These are phyloP conservation scores for Taiozyma sp. DNA, from an alignment of 1,139 yeast species.

Conservation along the genomic window DNA sequence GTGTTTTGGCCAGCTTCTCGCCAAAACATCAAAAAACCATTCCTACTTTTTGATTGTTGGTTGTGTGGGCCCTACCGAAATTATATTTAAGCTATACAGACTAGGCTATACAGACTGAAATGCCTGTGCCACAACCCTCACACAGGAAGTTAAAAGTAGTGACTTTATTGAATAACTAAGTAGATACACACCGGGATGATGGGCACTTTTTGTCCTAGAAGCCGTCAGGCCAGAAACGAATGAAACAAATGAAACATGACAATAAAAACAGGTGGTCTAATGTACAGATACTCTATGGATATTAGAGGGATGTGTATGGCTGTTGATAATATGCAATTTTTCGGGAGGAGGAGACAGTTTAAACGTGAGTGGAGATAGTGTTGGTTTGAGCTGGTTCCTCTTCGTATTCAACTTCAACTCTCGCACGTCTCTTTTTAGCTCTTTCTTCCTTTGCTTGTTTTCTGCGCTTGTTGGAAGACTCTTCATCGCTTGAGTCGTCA, in stretches of 20 bases:
- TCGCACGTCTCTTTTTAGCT: conserved; percentile 57
- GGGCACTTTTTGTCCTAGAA: not conserved
- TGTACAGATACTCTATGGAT: not conserved
- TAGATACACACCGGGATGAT: not conserved
- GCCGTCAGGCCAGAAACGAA: not conserved
- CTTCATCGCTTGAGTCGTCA: conserved; percentile 34
- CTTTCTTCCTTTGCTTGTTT: conserved; percentile 32
- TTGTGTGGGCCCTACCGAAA: not conserved
- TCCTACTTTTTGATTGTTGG: not conserved
- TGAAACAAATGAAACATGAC: not conserved
- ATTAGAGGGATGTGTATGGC: not conserved
- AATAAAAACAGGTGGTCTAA: not conserved
- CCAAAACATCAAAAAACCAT: not conserved
- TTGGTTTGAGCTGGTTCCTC: conserved; percentile 44
- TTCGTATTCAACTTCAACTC: conserved; percentile 81
- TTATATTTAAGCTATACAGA: not conserved
- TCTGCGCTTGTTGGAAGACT: conserved; percentile 36
- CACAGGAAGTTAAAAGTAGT: not conserved
- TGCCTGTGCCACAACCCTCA: not conserved
- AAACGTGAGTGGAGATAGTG: conserved; percentile 11
- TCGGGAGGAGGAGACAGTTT: not conserved
- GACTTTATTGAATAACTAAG: not conserved
- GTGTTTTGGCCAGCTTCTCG: not conserved
- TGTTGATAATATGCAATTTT: not conserved
- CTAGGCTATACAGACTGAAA: not conserved